Evolutionary conservation across 129 eudicot species (phyloP), one percentile per base, ranked within the genome.

Genomic region (Tagetes patula): DNA sequence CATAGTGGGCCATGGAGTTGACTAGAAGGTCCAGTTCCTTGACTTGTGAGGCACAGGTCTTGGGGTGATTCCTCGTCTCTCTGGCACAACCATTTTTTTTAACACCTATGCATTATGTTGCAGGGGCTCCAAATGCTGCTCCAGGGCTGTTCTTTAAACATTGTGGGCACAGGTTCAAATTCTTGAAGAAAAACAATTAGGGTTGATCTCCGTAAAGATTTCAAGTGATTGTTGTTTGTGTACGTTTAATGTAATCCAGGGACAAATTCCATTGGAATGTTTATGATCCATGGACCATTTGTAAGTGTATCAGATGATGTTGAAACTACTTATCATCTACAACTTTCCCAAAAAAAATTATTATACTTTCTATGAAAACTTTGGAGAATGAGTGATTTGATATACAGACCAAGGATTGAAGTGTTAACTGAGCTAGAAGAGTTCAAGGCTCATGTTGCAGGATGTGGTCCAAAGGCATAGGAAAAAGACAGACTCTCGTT

Each of bases 291-390:
- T 93, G 98, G 98, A 93, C 96, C 31, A 43, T 89, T 20, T 84
- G 96, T 90, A 47, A 93, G 98, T 65, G 96, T 87, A 61, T 93
- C 98, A n/a, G 98, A 93, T 71, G 98, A 93, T 69, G 96, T 90
- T 59, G 96, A 90, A 47, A 74, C 78, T 43, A 0, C 10, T 30
- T 2, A 45, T 52, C 60, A 30, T 59, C 40, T 47, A n/a, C 14
- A 46, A 20, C 27, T 20, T 20, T 20, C 27, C 27, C 27, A 20
- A 20, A 20, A 20, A 20, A 20, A 20, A 20, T 20, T 20, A 20
- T 20, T 20, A 20, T 20, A 20, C 27, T 20, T 20, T 20, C 27
- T 20, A 20, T 20, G 27, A 20, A 20, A 92, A 96, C 67, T 92
- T 20, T 89, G 97, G 97, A 85, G 97, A 10, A 86, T 91, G 85